Percentiles rank a stretch among this genome's conserved stretches.
phyloP scores from a whole-genome alignment of 2,329 filamentous ascomycete genomes.

The Pseudogymnoascus sp. region DNA sequence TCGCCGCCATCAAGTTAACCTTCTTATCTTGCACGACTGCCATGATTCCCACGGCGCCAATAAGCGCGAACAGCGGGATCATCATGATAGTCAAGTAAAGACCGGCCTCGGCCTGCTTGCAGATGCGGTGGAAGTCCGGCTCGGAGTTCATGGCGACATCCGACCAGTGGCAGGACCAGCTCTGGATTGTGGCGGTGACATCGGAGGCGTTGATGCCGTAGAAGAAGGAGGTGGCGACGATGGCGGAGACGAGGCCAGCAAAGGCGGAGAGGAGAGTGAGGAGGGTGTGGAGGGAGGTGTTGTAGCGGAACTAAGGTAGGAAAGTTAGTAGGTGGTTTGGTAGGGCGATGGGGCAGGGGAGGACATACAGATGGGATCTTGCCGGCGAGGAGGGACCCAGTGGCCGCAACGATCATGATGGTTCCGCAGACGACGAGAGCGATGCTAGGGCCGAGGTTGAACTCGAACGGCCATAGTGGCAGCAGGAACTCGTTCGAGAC shows the following conservation, averaged over 20 bases:
- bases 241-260: conserved; percentile 38
- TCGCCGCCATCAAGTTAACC: conserved; percentile 18
- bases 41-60: conserved; percentile 37
- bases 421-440: conserved; percentile 46
- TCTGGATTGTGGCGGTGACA: conserved; percentile 48
- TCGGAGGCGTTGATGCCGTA: conserved; percentile 49
- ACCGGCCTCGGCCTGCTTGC: conserved; percentile 47
- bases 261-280: conserved; percentile 34
- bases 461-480: conserved; percentile 50
- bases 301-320: conserved; percentile 33
- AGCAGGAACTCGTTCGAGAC: conserved; percentile 41
- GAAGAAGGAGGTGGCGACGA: conserved; percentile 50
- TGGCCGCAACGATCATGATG: conserved; percentile 43
- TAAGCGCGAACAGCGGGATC: conserved; percentile 47
- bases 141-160: conserved; percentile 42
- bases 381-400: conserved; percentile 41
- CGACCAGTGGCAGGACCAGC: conserved; percentile 57
- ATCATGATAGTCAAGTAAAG: conserved; percentile 49
- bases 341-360: not conserved
- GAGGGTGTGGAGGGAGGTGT: conserved; percentile 18
- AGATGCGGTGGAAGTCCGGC: conserved; percentile 51
- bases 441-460: conserved; percentile 50
- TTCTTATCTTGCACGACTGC: conserved; percentile 39
- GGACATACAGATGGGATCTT: conserved; percentile 44
- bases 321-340: conserved; percentile 2